Evolutionary conservation across 148 eudicot species (phyloP), one percentile per base, ranked within the genome.

Genomic region (Rhododendron henanense): DNA sequence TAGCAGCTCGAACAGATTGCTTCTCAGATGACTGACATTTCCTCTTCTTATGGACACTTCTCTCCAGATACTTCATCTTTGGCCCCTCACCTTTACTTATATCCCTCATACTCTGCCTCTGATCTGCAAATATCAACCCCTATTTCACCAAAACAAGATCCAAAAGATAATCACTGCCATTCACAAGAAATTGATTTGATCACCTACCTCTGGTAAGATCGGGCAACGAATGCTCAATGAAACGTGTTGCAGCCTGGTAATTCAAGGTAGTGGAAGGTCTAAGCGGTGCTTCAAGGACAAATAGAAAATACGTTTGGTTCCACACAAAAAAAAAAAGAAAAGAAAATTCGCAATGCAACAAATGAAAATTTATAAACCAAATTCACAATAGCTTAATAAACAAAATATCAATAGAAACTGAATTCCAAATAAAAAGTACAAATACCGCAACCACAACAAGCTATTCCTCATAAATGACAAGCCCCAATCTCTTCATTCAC

Each of bases 171-270:
- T 23, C 47, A 45, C 35, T 21, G 41, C 31, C n/a, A 61, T 13
- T 21, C 18, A 33, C 16, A 69, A 80, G 59, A 45, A 84, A 65
- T 37, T 10, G 84, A 88, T 33, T 71, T 44, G 81, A 75, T 61
- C 51, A 75, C 91, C 78, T 87, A 97, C 99, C 99, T 83, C 88
- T 59, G 10, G 95, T 93, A 87, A 97, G 98, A 91, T 93, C 94
- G 57, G 99, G 99, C 90, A 97, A 89, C 10, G 99, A 95, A 88
- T 95, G 98, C 88, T 92, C 94, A 63, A 97, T 95, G 85, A 97
- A 92, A 61, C 99, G 98, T 2, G 96, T 88, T 75, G 99, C 98
- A 78, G 98, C 98, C 88, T 85, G 93, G 85, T 85, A 73, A 87
- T 97, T 95, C 82, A 97, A 79, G 73, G 90, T 94, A 18, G 93